These are phyloP conservation scores for Naematelia aurantialba DNA, from an alignment of 768 basidiomycete genomes.

Conservation along the genomic window DNA sequence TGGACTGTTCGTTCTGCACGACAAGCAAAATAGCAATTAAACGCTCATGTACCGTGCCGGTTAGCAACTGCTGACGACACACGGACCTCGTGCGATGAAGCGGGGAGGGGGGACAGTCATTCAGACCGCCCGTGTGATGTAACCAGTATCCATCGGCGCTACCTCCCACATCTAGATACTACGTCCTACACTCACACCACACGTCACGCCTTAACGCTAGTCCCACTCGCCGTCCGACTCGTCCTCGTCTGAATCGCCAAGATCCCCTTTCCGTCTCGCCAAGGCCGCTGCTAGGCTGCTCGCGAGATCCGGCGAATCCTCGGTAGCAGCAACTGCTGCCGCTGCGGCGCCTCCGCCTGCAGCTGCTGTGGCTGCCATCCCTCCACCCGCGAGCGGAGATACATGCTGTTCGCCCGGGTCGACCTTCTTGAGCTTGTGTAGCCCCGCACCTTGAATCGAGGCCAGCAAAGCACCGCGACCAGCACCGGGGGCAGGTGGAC, in stretches of 20 bases:
- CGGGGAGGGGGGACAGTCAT: too few relatives aligned
- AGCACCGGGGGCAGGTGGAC: conserved; percentile 12
- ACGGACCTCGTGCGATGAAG: too few relatives aligned
- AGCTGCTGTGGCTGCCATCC: conserved; percentile 15
- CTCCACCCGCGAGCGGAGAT: conserved; percentile 36
- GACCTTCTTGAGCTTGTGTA: conserved; percentile 66
- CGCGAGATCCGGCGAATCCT: conserved; percentile 64
- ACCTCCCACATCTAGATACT: too few relatives aligned
- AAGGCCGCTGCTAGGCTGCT: conserved; percentile 78
- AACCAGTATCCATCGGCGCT: too few relatives aligned
- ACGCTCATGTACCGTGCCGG: too few relatives aligned
- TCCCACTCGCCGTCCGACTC: conserved; percentile 54
- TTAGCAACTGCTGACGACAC: too few relatives aligned
- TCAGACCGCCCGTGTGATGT: too few relatives aligned
- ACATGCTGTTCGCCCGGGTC: conserved; percentile 38
- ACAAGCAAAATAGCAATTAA: too few relatives aligned
- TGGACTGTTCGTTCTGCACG: too few relatives aligned
- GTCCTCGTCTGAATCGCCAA: conserved; percentile 76
- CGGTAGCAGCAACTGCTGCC: conserved; percentile 34
- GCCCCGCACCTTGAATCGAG: conserved; percentile 76
- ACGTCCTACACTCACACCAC: too few relatives aligned
- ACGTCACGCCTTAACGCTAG: too few relatives aligned
- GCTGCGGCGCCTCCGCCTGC: conserved; percentile 28
- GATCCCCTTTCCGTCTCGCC: conserved; percentile 73
- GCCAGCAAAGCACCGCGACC: conserved; percentile 64